A percentile compares a stretch with the other conserved stretches of the same genome.
These are phyloP conservation scores for Cyberlindnera samutprakarnensis DNA, from an alignment of 805 yeast species.

Conservation along the genomic window DNA sequence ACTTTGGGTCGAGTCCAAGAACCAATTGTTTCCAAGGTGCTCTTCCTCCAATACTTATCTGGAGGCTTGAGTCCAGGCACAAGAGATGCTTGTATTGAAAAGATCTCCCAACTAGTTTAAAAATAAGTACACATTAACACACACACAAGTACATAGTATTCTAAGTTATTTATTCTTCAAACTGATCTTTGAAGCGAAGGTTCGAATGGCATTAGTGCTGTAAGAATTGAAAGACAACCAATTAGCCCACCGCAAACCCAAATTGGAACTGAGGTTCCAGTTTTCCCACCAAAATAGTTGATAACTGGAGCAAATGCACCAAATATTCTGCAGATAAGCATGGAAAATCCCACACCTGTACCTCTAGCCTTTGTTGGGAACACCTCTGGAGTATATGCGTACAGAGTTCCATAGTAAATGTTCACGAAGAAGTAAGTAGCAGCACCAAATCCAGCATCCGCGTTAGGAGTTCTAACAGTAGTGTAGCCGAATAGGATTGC, in stretches of 20 bases:
- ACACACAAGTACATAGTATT: no score
- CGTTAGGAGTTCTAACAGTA: conserved; percentile 43
- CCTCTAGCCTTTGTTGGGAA: conserved; percentile 47
- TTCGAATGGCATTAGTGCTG: conserved; percentile 43
- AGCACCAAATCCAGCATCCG: conserved; percentile 42
- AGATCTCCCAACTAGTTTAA: conserved; percentile 22
- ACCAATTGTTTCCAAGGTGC: conserved; percentile 56
- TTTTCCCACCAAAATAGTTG: conserved; percentile 33
- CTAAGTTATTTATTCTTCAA: conserved; percentile 10
- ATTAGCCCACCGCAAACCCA: conserved; percentile 54
- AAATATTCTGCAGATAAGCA: conserved; percentile 43
- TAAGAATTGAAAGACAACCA: conserved; percentile 36
- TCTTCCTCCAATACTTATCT: conserved; percentile 70
- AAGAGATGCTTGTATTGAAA: conserved; percentile 34
- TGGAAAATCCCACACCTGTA: conserved; percentile 53
- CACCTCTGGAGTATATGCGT: conserved; percentile 62
- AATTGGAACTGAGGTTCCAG: conserved; percentile 43
- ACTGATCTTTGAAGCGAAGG: conserved; percentile 33
- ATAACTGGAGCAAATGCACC: conserved; percentile 55
- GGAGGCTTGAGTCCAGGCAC: conserved; percentile 64
- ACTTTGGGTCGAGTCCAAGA: conserved; percentile 53
- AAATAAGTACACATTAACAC: background rate
- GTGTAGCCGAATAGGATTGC: conserved; percentile 57
- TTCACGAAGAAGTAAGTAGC: conserved; percentile 41
- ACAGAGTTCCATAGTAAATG: conserved; percentile 50